phyloP scores from a whole-genome alignment of 805 yeast genomes.

The Wickerhamomyces alni region DNA sequence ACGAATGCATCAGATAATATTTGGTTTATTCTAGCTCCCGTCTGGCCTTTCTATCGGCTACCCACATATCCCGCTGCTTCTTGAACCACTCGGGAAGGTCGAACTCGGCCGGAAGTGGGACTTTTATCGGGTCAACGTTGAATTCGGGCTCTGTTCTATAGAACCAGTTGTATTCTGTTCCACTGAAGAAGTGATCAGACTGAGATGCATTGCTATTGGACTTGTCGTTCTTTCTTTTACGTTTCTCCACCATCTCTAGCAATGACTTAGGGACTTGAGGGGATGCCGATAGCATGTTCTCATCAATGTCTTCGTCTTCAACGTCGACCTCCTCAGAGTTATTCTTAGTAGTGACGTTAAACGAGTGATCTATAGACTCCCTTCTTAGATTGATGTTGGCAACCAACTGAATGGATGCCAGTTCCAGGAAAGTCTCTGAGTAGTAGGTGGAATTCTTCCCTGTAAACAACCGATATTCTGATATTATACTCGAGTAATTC shows the following conservation, averaged over 20 bases:
- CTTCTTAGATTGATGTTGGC: conserved; percentile 5
- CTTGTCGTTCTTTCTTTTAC: conserved; percentile 27
- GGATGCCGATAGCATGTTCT: conserved; percentile 42
- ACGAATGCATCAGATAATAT: no score
- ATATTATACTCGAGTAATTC: conserved; percentile 78
- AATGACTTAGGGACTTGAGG: conserved; percentile 66
- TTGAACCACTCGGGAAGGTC: conserved; percentile 75
- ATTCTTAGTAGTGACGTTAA: conserved; percentile 11
- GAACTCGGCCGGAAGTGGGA: conserved; percentile 48
- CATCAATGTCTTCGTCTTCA: conserved; percentile 20
- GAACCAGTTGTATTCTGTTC: conserved; percentile 11
- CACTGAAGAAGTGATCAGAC: neutral
- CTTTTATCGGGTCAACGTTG: conserved; percentile 14
- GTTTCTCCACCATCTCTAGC: conserved; percentile 45
- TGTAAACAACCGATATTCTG: conserved; percentile 76
- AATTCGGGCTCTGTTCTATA: conserved; percentile 15
- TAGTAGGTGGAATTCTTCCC: conserved; percentile 70
- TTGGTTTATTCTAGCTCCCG: no score
- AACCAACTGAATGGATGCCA: conserved; percentile 49
- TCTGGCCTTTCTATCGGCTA: conserved; percentile 19
- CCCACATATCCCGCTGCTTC: conserved; percentile 62
- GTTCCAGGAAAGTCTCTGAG: conserved; percentile 78
- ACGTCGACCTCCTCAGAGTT: conserved; percentile 5
- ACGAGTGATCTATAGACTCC: conserved; percentile 21
- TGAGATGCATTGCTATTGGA: neutral